Evolutionary conservation across 805 yeast genomes (phyloP), one percentile per base, ranked within the genome.

Genomic region (Kodamaea nitidulidarum): DNA sequence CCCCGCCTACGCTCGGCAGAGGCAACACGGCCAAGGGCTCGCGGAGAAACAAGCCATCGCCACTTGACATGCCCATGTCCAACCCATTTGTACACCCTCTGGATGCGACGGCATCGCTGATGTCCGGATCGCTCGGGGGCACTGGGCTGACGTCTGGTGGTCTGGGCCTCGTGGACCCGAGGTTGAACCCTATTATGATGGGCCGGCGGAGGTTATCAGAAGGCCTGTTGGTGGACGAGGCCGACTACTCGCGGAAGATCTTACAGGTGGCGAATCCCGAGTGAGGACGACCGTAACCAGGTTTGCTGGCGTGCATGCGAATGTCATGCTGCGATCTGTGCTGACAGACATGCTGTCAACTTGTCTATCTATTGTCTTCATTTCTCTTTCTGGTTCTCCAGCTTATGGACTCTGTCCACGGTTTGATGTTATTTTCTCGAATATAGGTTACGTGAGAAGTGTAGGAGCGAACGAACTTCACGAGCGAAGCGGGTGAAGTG

Each of bases 151-250:
- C 17, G 24, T 14, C 15, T n/a, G 36, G 22, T 20, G 22, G 22
- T 5, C 8, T 39, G 32, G 41, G 44, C 25, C 44, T 62, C 39
- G 63, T 48, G 32, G 90, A 78, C 58, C 88, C 84, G 35, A 69
- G 88, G 41, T 62, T 83, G 45, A 81, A 83, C 56, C 88, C 88
- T 1, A 74, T 78, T 32, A 79, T 84, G 83, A 66, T 84, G 59
- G 95, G 95, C 27, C 78, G 90, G 55, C 78, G 95, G 54, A 70
- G 96, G 47, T 71, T 86, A 45, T 80, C 88, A 51, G 91, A 85
- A 52, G 96, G 96, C 4, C 80, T 91, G 2, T 67, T 90, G 39
- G 90, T 95, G 8, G 95, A 88, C 58, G 95, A 84, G 45, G 78
- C 86, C 3, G 93, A 86, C 58, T 85, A 82, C 61, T 73, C 85